phyloP scores from a whole-genome alignment of 1,284 basidiomycete species.

The Apiotrichum akiyoshidainum region DNA sequence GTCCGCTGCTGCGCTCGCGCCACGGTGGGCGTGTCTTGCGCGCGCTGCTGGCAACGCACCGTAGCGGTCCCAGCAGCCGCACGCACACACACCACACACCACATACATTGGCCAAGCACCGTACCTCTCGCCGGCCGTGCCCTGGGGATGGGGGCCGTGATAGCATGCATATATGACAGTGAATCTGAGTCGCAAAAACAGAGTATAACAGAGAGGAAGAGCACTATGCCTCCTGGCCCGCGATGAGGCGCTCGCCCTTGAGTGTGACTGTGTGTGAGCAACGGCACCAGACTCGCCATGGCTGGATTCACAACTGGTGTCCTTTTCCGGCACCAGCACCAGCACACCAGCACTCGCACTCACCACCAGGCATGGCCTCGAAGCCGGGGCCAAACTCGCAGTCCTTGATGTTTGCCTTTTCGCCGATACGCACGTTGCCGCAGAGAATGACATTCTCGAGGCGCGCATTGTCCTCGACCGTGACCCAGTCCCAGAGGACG shows the following conservation, averaged over 20 bases:
- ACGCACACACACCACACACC: background rate
- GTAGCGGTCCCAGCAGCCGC: too few species aligned
- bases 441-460: constrained; percentile 86
- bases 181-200: background rate
- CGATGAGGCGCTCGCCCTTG: constrained; percentile 64
- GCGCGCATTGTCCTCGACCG: constrained; percentile 67
- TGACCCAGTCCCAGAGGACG: constrained; percentile 84
- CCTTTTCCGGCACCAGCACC: too few species aligned
- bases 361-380: constrained; percentile 69
- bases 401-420: constrained; percentile 69
- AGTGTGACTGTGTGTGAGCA: constrained; percentile 50
- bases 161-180: constrained; percentile 15
- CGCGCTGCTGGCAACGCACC: too few species aligned
- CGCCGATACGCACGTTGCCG: constrained; percentile 73
- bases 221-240: constrained; percentile 41
- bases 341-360: constrained; percentile 27
- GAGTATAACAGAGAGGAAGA: background rate
- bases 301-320: too few species aligned
- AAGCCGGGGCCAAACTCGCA: constrained; percentile 87
- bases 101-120: background rate
- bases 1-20: too few species aligned
- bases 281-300: too few species aligned
- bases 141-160: background rate
- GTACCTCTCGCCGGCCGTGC: too few species aligned
- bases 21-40: too few species aligned